phyloP scores from a whole-genome alignment of 352 stramenopile genomes.

The Pythium plurisporium region DNA sequence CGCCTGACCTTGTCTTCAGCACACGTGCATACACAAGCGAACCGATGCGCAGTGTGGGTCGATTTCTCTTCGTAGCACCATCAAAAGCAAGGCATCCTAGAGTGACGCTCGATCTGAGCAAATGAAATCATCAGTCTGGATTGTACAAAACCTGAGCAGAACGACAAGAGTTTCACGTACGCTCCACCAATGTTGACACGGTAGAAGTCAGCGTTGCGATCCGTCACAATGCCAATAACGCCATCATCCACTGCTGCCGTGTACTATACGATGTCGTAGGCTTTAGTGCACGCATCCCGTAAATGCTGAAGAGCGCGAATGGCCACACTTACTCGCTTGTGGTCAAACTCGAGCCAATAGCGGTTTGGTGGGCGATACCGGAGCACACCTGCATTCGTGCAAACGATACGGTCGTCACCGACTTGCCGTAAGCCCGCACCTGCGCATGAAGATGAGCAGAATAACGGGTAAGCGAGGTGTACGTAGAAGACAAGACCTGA shows the following conservation, averaged over 20 bases:
- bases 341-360: constrained; percentile 88
- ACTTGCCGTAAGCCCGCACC: constrained; percentile 57
- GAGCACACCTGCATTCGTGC: constrained; percentile 80
- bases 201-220: constrained; percentile 93
- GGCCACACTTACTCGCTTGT: constrained; percentile 63
- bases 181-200: constrained; percentile 92
- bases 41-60: constrained; percentile 90
- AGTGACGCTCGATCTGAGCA: constrained; percentile 52
- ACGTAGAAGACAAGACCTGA: no score
- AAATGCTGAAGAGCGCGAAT: not conserved
- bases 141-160: not conserved
- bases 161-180: constrained; percentile 38
- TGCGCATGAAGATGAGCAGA: constrained; percentile 22
- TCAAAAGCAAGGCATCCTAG: constrained; percentile 91
- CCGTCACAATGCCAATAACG: constrained; percentile 94
- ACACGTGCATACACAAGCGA: constrained; percentile 95
- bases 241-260: constrained; percentile 77
- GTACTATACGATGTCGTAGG: constrained; percentile 45
- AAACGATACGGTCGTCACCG: constrained; percentile 54
- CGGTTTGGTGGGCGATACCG: constrained; percentile 83
- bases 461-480: not conserved
- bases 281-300: not conserved
- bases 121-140: not conserved
- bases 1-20: constrained; percentile 70
- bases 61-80: constrained; percentile 97